phyloP scores from a whole-genome alignment of 257 asterid genomes.

The Scutellaria galericulata region DNA sequence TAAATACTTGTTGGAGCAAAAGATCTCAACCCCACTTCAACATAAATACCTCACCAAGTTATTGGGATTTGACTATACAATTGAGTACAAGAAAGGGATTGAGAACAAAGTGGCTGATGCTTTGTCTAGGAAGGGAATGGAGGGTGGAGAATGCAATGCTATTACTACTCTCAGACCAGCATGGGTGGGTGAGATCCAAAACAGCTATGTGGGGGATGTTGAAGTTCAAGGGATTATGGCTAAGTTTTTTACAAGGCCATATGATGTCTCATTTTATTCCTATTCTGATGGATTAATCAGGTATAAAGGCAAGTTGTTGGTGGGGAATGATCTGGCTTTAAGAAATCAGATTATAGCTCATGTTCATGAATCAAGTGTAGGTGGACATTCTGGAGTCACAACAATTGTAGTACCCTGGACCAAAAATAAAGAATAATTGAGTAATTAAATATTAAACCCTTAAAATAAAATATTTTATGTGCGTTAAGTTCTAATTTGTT shows the following conservation, averaged over 20 bases:
- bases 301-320: not conserved
- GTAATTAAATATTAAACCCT: no score
- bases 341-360: not conserved
- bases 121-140: not conserved
- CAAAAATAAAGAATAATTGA: no score
- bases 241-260: no score
- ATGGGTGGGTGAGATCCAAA: not conserved
- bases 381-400: not conserved
- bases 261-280: not conserved
- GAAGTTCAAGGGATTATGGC: not conserved
- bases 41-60: not conserved
- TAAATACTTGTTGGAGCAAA: not conserved
- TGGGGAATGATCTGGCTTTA: not conserved
- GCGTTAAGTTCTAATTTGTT: no score
- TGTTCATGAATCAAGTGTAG: not conserved
- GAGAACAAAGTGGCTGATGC: constrained; percentile 2
- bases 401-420: no score
- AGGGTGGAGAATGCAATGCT: not conserved
- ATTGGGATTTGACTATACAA: not conserved
- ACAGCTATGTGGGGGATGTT: not conserved
- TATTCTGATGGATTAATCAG: not conserved
- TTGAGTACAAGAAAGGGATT: not conserved
- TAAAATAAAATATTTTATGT: no score
- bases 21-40: not conserved
- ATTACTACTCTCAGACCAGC: not conserved